Evolutionary conservation across 2,329 filamentous ascomycete species (phyloP), one percentile per base, ranked within the genome.

Genomic region (Penicillium aurantiogriseum): DNA sequence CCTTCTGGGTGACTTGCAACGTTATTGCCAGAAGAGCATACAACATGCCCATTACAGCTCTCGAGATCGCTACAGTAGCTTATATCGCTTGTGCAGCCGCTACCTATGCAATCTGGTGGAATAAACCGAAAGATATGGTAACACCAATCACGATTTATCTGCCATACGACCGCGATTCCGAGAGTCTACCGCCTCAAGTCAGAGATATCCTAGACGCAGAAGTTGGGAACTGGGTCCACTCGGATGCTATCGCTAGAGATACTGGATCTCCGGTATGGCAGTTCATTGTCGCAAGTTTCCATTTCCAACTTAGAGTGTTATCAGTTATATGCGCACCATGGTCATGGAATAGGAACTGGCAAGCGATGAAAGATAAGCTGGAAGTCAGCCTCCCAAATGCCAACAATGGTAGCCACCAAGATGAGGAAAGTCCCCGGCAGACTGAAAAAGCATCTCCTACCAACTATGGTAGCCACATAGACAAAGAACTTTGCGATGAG

Each of bases 111-210:
- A 23, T 52, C 10, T 61, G 52, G 60, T 63, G 60, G 62, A 47
- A 59, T 15, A 64, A 63, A 29, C 60, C 58, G 5, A 64, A 57
- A 36, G 62, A 64, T 38, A 64, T 64, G 47, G 39, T 11, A 27
- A 58, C 62, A 2, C 53, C 60, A 9, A 64, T 64, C 39, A 45
- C 50, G n/a, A 46, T 64, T 35, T 39, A 45, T 35, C 29, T 63
- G 1, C 47, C 36, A 15, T 59, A 56, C 9, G 31, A 50, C 23
- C 42, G 50, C 4, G 35, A 59, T 33, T 29, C 50, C 42, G 53
- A 50, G 11, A 31, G 54, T 33, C 58, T 60, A 44, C 46, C 43
- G 10, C 7, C n/a, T 7, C 10, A 46, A 23, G 27, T 56, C 21
- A 54, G 35, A 25, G 46, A 56, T 35, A 27, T 52, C 2, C 23